Base-by-base conservation (phyloP, 306 rosid species). In the Inga laurina region DNA sequence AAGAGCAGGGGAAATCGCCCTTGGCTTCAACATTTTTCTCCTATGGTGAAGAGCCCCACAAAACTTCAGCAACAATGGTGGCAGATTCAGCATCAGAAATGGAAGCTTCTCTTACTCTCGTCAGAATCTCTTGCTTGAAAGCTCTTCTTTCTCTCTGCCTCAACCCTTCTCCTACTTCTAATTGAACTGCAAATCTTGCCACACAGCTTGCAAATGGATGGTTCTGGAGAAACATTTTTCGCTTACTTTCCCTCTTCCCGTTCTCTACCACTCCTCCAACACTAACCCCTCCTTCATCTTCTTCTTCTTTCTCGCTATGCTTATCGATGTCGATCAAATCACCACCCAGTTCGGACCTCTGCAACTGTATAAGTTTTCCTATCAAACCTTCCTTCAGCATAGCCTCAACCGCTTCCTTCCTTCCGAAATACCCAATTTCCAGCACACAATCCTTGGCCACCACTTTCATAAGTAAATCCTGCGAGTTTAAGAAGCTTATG, bases 131-230 rank as follows among this genome's bases (percentile, higher is more conserved):
- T 72, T 86, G 90, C 86, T 94, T 96, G 18, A 94, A 87, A 11
- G 90, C 94, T 49, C 99, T 92, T 84, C 71, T 96, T 88, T 96
- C 99, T 0, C 99, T 88, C 83, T 89, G 91, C 82, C 99, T 88
- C 89, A 96, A 76, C 59, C 99, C 99, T 39, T 96, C 99, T 1
- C 99, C 99, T 0, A 94, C 94, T 79, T 96, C 99, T 85, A 96
- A 82, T 13, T 92, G 97, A 86, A 96, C 97, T 0, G 97, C 90
- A 67, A 96, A 96, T 46, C 93, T 92, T 18, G 98, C 97, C 66
- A 92, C 97, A 56, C 95, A 91, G 87, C 93, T 91, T 27, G 90
- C 91, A 87, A 94, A 94, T 27, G 92, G 96, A 65, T 86, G 84
- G 2, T 27, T 88, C 74, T 90, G 91, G 75, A 82, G 75, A 72